phyloP scores from a whole-genome alignment of 441 rosid genomes.

The Mallotus japonicus region DNA sequence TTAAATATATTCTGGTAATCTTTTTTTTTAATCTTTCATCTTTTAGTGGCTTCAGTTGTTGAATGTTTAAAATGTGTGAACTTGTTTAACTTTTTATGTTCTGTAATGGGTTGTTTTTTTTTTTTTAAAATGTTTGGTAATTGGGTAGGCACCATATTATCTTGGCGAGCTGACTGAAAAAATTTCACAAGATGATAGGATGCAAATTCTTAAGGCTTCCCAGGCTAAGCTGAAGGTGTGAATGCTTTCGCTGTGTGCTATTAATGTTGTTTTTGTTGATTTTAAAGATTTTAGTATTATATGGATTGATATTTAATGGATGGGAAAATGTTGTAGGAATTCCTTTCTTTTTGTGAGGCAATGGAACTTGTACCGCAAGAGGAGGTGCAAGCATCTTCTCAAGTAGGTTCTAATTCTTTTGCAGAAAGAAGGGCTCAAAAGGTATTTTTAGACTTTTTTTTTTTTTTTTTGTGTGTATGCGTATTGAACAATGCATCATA shows the following conservation, averaged over 20 bases:
- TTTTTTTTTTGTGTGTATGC: neutral
- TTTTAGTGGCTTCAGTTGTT: neutral
- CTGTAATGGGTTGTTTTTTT: neutral
- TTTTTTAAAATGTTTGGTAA: neutral
- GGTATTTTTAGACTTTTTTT: slow-evolving; percentile 36
- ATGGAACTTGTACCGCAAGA: slow-evolving; percentile 86
- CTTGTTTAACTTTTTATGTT: neutral
- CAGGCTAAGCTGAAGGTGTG: slow-evolving; percentile 63
- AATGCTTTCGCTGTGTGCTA: too few species aligned
- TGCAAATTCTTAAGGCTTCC: slow-evolving; percentile 56
- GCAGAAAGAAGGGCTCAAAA: slow-evolving; percentile 77
- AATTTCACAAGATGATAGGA: slow-evolving; percentile 55
- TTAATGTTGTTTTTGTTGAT: neutral
- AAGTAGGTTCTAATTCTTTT: slow-evolving; percentile 48
- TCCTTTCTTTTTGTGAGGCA: slow-evolving; percentile 78
- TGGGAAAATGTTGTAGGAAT: slow-evolving; percentile 55
- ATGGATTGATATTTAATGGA: slow-evolving; percentile 13
- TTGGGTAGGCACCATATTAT: slow-evolving; percentile 71
- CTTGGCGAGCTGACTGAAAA: slow-evolving; percentile 78
- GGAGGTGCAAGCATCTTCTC: slow-evolving; percentile 52
- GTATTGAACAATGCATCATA: neutral
- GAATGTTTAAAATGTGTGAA: neutral
- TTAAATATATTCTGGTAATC: slow-evolving; percentile 80
- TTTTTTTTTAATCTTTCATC: neutral
- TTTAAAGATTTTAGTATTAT: neutral